Percentiles rank a stretch among this genome's conserved stretches.
Evolutionary conservation across 148 eudicot genomes (phyloP).

Genomic region (Dianthus caryophyllus): DNA sequence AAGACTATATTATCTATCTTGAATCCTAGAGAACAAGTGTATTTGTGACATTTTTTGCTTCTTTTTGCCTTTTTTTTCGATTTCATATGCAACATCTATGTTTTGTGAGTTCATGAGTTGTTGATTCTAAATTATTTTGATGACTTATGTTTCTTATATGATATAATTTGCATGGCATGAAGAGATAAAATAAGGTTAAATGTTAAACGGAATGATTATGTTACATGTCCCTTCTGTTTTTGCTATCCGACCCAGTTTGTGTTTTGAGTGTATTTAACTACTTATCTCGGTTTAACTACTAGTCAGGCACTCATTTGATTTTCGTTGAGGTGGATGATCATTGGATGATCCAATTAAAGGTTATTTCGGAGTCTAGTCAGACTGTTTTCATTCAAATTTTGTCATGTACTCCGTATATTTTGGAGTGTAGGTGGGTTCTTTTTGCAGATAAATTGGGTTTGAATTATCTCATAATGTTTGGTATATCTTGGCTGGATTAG

Average conservation of each 20-base stretch:
- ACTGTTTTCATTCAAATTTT: background rate
- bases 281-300: background rate
- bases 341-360: background rate
- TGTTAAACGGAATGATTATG: background rate
- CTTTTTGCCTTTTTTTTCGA: background rate
- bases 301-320: background rate
- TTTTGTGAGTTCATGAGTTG: background rate
- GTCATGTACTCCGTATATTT: background rate
- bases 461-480: background rate
- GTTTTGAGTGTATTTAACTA: background rate
- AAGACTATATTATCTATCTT: conserved; percentile 22
- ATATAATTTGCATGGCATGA: background rate
- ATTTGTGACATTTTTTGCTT: background rate
- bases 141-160: background rate
- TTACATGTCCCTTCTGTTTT: background rate
- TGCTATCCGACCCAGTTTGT: background rate
- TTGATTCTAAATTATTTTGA: background rate
- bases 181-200: background rate
- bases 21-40: background rate
- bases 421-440: background rate
- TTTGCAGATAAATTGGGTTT: background rate
- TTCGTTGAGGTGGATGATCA: background rate
- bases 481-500: background rate
- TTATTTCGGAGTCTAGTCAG: background rate
- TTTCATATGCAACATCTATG: background rate